A percentile compares a stretch with the other conserved stretches of the same genome.
These are phyloP conservation scores for Termitomyces sp. DNA, from an alignment of 768 basidiomycete species.

Conservation along the genomic window DNA sequence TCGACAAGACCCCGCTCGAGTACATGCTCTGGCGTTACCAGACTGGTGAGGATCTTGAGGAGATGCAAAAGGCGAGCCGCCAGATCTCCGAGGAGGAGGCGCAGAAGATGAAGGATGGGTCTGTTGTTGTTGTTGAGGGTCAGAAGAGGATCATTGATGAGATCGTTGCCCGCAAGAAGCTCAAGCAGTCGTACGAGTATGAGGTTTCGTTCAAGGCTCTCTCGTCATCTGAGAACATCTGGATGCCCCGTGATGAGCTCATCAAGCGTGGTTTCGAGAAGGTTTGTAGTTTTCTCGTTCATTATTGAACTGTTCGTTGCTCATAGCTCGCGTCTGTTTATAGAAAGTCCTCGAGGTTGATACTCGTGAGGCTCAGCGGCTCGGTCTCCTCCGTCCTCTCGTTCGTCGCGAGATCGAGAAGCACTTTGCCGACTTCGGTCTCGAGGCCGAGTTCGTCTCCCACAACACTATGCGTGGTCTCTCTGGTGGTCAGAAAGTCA, in stretches of 20 bases:
- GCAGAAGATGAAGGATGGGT: conserved; percentile 97
- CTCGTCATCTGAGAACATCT: conserved; percentile 97
- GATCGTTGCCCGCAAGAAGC: conserved; percentile 88
- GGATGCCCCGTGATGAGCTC: conserved; percentile 94
- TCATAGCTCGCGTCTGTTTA: conserved; percentile 9
- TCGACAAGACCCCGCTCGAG: conserved; percentile 98
- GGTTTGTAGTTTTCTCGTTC: conserved; percentile 27
- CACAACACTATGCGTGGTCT: conserved; percentile 99
- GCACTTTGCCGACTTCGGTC: conserved; percentile 98
- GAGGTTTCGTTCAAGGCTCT: conserved; percentile 95
- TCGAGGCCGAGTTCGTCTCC: conserved; percentile 97
- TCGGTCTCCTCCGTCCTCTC: conserved; percentile 91
- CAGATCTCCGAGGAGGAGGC: conserved; percentile 84
- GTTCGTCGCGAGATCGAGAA: conserved; percentile 99
- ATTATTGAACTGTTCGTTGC: not conserved
- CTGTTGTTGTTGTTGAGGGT: conserved; percentile 81
- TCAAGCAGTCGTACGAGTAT: conserved; percentile 99
- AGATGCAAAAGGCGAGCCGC: conserved; percentile 89
- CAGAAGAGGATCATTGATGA: conserved; percentile 95
- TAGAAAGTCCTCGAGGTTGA: conserved; percentile 96
- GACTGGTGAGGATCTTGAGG: conserved; percentile 98
- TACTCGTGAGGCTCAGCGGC: conserved; percentile 94
- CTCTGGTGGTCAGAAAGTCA: conserved; percentile 98
- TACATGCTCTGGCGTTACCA: conserved; percentile 99
- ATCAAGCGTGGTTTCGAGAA: conserved; percentile 99